Base-by-base conservation (phyloP, 208 protist genomes). In the Wallacemonas sp. region DNA sequence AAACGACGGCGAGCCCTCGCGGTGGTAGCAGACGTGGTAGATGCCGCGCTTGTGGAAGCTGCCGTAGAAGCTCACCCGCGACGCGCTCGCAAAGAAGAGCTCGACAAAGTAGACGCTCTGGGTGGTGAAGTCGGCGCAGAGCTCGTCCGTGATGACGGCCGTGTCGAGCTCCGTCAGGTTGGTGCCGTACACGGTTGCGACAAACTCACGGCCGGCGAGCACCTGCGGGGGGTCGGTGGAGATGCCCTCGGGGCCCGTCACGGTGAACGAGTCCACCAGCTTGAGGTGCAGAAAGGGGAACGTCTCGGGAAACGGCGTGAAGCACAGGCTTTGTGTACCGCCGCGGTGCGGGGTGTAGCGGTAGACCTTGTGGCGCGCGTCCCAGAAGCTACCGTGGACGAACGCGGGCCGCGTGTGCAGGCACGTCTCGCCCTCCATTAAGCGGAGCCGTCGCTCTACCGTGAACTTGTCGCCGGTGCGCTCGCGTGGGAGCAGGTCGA, bases 11-110 rank as follows among this genome's bases (percentile, higher is more conserved):
- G 87, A 87, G 12, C 78, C 81, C 26, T 84, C 83, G 57, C 79
- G 72, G 66, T 83, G 83, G 69, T 93, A 93, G 66, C 87, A 93
- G 16, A 93, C 72, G 61, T 88, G 81, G 66, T 90, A 93, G 33
- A 88, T 86, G 31, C 87, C 87, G 28, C 77, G 72, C 50, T 79
- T 72, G 55, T 87, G 76, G 44, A 93, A 81, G 0, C 76, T 81
- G 28, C 78, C 81, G 45, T 81, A 83, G 59, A 93, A 93, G 61
- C 77, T 77, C 18, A 85, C 77, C 41, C 87, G 83, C 18, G 81
- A 81, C 36, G 74, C 65, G 74, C 87, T 88, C 65, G 74, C 81
- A 59, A 87, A 82, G 69, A 85, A 85, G 49, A 93, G 65, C 61
- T 88, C 81, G 3, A 84, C 78, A 31, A 89, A 86, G 68, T 86